A percentile compares a stretch with the other conserved stretches of the same genome.
Evolutionary conservation across 106 monocot species (phyloP).

Genomic region (Allium fistulosum): DNA sequence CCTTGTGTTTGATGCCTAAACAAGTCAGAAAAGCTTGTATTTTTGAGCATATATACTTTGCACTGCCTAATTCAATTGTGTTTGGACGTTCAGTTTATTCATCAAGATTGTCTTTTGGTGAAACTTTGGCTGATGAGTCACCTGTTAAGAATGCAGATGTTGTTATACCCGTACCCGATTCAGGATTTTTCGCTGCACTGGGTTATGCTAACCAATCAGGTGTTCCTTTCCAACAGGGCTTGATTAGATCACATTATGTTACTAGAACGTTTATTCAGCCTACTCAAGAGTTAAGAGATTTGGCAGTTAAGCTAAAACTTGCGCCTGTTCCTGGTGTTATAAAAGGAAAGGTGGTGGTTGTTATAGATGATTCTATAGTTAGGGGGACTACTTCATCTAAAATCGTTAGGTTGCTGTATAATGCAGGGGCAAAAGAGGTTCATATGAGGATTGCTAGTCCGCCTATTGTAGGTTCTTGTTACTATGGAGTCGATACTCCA

Average conservation of each 20-base stretch:
- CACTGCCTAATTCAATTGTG: conserved; percentile 78
- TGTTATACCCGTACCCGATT: conserved; percentile 88
- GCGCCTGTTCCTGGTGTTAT: conserved; percentile 63
- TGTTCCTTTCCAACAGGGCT: conserved; percentile 74
- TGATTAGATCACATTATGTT: conserved; percentile 82
- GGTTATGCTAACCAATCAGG: conserved; percentile 57
- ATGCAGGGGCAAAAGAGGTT: conserved; percentile 81
- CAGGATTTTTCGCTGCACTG: conserved; percentile 85
- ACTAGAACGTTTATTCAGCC: conserved; percentile 91
- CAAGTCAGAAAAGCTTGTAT: conserved; percentile 63
- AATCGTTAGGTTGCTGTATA: conserved; percentile 65
- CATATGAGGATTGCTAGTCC: conserved; percentile 93
- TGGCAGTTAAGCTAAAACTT: conserved; percentile 80
- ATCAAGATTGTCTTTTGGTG: conserved; percentile 54
- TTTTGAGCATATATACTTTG: conserved; percentile 94
- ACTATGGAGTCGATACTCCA: conserved; percentile 91
- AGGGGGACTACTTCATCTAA: conserved; percentile 87
- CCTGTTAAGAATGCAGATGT: conserved; percentile 60
- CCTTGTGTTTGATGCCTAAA: conserved; percentile 54
- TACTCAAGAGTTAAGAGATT: conserved; percentile 63
- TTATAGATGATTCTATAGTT: conserved; percentile 89
- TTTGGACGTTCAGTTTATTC: conserved; percentile 58
- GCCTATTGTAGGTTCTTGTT: conserved; percentile 78
- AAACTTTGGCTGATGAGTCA: conserved; percentile 56
- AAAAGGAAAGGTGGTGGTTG: conserved; percentile 64